Evolutionary conservation across 129 eudicot genomes (phyloP).

Genomic region (Centella asiatica): DNA sequence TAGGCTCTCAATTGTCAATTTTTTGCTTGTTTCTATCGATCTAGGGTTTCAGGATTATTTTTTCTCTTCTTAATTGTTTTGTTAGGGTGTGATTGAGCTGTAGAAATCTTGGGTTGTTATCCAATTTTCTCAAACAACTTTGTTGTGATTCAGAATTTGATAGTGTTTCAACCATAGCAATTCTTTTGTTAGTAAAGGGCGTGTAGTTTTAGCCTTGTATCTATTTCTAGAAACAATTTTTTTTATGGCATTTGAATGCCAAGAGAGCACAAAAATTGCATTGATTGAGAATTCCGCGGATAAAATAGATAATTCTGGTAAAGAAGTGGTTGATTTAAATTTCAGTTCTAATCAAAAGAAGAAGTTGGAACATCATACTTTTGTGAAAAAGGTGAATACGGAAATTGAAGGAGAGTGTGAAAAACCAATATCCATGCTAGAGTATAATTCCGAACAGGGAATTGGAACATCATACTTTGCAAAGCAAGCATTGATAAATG

Average conservation of each 20-base stretch:
- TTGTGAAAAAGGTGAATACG: too few species aligned
- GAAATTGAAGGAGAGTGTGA: too few species aligned
- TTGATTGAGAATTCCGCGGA: neutral
- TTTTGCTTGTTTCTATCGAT: neutral
- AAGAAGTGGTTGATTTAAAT: neutral
- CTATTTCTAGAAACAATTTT: neutral
- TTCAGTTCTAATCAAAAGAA: neutral
- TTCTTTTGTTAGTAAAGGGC: neutral
- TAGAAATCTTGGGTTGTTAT: neutral
- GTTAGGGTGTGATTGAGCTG: neutral
- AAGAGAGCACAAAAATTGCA: neutral
- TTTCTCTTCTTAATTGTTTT: neutral
- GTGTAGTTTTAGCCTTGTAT: too few species aligned
- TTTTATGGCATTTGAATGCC: slow-evolving; percentile 1
- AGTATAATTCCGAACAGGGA: slow-evolving; percentile 16
- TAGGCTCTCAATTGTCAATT: too few species aligned
- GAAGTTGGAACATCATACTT: too few species aligned
- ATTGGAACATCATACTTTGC: slow-evolving; percentile 4
- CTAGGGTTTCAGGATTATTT: slow-evolving; percentile 1
- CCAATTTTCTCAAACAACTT: too few species aligned
- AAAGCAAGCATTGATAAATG: slow-evolving; percentile 24
- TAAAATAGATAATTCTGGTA: neutral
- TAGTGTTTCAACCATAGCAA: neutral
- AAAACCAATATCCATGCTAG: slow-evolving; percentile 2
- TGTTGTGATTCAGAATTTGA: neutral